Percentiles rank a stretch among this genome's conserved stretches.
Conservation (phyloP, 2,329 filamentous ascomycete genomes). For the Akanthomyces uredinophilus region DNA sequence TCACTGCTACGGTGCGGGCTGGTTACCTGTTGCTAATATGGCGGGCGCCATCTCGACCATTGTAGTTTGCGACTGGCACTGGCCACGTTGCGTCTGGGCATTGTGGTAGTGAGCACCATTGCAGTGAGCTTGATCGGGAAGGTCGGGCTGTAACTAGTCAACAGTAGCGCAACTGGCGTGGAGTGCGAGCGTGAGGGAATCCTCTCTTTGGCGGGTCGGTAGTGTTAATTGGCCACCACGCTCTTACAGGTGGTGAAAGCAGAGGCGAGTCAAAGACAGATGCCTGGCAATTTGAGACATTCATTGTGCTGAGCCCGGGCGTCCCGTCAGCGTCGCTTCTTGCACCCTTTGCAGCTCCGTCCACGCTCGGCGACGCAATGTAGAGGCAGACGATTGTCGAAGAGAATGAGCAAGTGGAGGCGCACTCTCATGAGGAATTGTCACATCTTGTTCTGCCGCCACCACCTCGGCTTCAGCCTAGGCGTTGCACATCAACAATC, state of each 20-base stretch:
- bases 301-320: neutral
- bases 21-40: neutral
- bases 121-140: slow-evolving; percentile 5
- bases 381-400: neutral
- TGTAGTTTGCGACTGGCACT: neutral
- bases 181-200: neutral
- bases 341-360: neutral
- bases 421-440: neutral
- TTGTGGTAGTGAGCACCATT: neutral
- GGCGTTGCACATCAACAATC: neutral
- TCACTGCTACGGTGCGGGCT: neutral
- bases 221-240: neutral
- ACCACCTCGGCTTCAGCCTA: slow-evolving; percentile 4
- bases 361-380: neutral
- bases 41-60: neutral
- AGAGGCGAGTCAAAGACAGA: neutral
- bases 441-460: neutral
- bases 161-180: no score
- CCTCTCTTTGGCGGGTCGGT: neutral
- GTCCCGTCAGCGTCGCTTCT: neutral
- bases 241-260: neutral
- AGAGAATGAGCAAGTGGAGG: neutral
- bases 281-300: neutral
- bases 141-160: neutral
- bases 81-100: slow-evolving; percentile 13